Base-by-base conservation (phyloP, 2,329 filamentous ascomycete species). In the Fusarium armeniacum region DNA sequence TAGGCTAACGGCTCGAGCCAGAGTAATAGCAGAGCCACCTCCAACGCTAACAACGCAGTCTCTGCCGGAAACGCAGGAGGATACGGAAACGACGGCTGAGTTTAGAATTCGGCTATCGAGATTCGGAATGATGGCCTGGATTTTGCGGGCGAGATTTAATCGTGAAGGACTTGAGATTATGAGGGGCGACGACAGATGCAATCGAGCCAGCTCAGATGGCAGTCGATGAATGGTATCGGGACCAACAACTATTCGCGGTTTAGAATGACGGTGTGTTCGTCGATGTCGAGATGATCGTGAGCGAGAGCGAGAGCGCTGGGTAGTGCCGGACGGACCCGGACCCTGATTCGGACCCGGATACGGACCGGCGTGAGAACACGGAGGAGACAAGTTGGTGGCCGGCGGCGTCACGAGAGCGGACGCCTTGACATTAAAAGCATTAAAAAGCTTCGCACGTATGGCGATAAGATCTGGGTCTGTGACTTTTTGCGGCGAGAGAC, bases 31-130 rank as follows among this genome's bases (percentile, higher is more conserved):
- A 56, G 86, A 89, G 30, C 87, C 87, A 52, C 88, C 88, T 7
- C 89, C 89, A 63, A 91, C 86, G 41, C 86, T 89, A 45, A 90
- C 80, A 40, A 90, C 81, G 30, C 83, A 83, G 75, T 91, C 89
- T 20, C 85, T 84, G 6, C 78, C 78, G 8, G 74, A 56, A 8
- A 79, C 74, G 18, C 74, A 45, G 11, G 61, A 26, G 5, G 57
- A 51, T 5, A 53, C 70, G 7, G 71, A 56, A 22, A 78, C 64
- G 11, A 74, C 75, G 22, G 76, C 74, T 49, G 80, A 78, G 32
- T 79, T 76, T 15, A 81, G 74, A 22, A 82, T 75, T 35, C 70
- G 73, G 9, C 69, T 71, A 44, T 78, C 69, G 30, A 79, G 70
- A 16, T 79, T 78, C 4, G 78, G 75, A 35, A 81, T 76, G 8